Percentiles rank a stretch among this genome's conserved stretches.
Evolutionary conservation across 2,329 filamentous ascomycete genomes (phyloP).

Genomic region (Curvularia sp.): DNA sequence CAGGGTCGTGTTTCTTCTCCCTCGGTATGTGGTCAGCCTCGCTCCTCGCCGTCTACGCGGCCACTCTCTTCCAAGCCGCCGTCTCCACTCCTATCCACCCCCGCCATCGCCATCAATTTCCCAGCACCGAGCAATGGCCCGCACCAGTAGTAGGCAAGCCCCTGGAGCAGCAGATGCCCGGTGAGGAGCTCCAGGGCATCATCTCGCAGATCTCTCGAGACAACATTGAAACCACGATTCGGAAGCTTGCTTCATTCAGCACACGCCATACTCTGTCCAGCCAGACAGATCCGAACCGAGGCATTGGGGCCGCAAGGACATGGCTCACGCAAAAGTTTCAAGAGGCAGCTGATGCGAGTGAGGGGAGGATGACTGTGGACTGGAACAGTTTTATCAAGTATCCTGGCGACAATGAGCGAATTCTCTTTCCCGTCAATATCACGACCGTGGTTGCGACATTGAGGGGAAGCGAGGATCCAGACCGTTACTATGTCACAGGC

Average conservation of each 20-base stretch:
- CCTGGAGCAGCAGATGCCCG: conserved; percentile 47
- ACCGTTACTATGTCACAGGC: conserved; percentile 59
- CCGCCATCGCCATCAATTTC: conserved; percentile 18
- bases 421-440: conserved; percentile 59
- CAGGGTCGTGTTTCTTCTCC: background rate
- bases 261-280: conserved; percentile 62
- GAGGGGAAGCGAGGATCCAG: conserved; percentile 56
- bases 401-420: conserved; percentile 45
- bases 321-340: conserved; percentile 60
- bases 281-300: conserved; percentile 57
- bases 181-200: conserved; percentile 48
- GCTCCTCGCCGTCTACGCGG: conserved; percentile 14
- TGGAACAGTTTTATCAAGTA: conserved; percentile 58
- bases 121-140: conserved; percentile 46
- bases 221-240: conserved; percentile 57
- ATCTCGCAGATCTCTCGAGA: conserved; percentile 48
- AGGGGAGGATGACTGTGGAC: conserved; percentile 58
- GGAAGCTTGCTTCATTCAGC: conserved; percentile 60
- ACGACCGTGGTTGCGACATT: conserved; percentile 57
- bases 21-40: conserved; percentile 23
- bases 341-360: conserved; percentile 53
- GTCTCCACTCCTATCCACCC: conserved; percentile 24
- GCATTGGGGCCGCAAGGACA: conserved; percentile 62
- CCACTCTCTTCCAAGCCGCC: conserved; percentile 10
- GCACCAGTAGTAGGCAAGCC: conserved; percentile 37